Evolutionary conservation across 768 basidiomycete species (phyloP), one percentile per base, ranked within the genome.

Genomic region (Myochromella boudieri): DNA sequence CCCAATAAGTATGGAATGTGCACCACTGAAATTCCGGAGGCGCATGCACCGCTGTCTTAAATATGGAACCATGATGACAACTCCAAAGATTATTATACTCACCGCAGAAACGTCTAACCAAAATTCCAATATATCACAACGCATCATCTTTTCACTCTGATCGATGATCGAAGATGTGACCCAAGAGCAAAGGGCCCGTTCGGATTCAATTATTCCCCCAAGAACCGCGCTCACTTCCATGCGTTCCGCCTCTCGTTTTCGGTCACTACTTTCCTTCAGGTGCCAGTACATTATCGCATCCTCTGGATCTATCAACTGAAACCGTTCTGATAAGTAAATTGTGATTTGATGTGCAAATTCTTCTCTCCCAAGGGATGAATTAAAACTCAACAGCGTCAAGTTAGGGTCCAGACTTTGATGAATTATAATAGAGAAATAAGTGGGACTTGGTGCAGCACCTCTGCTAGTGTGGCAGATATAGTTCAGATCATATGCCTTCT

Each of bases 291-390:
- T 60, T 17, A 80, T 66, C 5, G 68, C 68, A 42, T 72, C 73
- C 33, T 71, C 68, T 1, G 77, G 70, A 38, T 75, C 67, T 24
- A 80, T 66, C 31, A 59, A 51, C 17, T 59, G 53, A 56, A 71
- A 76, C 27, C 66, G 61, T 26, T 61, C 60, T 39, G 70, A 75
- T 6, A 68, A 44, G 15, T 64, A 49, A 14, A 67, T 41, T 0
- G 78, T 78, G 21, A 79, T 22, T 47, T 81, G 78, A 31, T 67
- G 66, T 1, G 74, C 72, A 21, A 82, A 56, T 51, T 74, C 70
- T 32, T 72, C 66, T 17, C 66, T 59, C 1, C 77, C 77, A 1
- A 56, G 51, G 0, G 58, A 42, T 36, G 60, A 61, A 34, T 71
- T 51, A 48, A 80, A 75, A 32, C 54, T 52, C 26, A 64, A 39